phyloP scores from a whole-genome alignment of 1,284 basidiomycete species.

The Rhodotorula glutinis region DNA sequence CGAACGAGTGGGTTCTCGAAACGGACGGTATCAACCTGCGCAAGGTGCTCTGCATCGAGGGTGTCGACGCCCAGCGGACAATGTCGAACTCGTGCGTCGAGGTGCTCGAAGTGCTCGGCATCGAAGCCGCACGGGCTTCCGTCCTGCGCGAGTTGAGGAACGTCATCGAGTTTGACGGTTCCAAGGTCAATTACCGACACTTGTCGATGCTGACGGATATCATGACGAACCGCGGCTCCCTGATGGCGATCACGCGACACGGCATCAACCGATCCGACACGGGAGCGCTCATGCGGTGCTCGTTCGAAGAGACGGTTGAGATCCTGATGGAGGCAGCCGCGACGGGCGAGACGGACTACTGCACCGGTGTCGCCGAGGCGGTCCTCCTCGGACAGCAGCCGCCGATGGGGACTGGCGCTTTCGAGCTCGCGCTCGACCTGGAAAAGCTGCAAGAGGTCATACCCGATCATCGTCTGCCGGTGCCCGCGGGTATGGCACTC shows the following conservation, averaged over 20 bases:
- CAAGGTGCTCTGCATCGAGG: conserved; percentile 89
- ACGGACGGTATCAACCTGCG: conserved; percentile 95
- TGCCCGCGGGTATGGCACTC: conserved; percentile 62
- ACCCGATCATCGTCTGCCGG: conserved; percentile 87
- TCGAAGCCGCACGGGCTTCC: conserved; percentile 92
- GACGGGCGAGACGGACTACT: conserved; percentile 96
- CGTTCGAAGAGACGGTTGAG: conserved; percentile 99
- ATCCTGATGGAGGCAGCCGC: conserved; percentile 98
- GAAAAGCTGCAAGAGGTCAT: conserved; percentile 99
- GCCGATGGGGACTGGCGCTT: conserved; percentile 56
- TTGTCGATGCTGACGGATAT: conserved; percentile 92
- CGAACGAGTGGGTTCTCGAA: conserved; percentile 92
- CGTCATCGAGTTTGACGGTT: conserved; percentile 99
- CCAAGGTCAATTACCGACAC: conserved; percentile 98
- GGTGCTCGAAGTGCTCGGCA: conserved; percentile 92
- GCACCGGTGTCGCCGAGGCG: conserved; percentile 96
- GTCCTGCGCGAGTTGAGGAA: conserved; percentile 87
- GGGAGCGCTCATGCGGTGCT: conserved; percentile 94
- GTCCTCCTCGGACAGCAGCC: conserved; percentile 99
- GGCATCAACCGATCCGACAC: conserved; percentile 98
- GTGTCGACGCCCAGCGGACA: conserved; percentile 86
- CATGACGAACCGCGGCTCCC: conserved; percentile 92
- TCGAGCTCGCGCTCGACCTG: conserved; percentile 89
- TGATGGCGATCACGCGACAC: conserved; percentile 99
- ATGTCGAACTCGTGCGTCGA: conserved; percentile 98